A percentile compares a stretch with the other conserved stretches of the same genome.
These are phyloP conservation scores for Stygiomarasmius scandens DNA, from an alignment of 1,284 basidiomycete genomes.

Conservation along the genomic window DNA sequence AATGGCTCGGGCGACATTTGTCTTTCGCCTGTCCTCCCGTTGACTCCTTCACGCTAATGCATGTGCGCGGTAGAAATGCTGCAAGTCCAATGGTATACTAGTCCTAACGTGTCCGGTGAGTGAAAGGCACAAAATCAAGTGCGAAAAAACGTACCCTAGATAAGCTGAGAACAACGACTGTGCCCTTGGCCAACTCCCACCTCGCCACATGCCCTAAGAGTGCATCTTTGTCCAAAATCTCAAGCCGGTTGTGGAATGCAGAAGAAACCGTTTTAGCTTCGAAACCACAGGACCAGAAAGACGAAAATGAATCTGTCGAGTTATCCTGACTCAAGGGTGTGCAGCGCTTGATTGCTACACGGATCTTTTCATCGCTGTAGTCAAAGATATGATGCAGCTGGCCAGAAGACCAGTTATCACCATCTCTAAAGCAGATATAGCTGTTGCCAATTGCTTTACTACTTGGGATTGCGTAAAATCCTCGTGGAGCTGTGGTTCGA, in stretches of 20 bases:
- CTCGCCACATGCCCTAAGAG: not conserved
- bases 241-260: not conserved
- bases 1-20: too few species aligned
- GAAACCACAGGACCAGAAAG: conserved; percentile 3
- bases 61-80: too few species aligned
- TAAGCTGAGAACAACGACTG: conserved; percentile 1
- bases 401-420: not conserved
- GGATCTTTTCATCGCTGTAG: not conserved
- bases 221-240: not conserved
- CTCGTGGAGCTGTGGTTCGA: not conserved
- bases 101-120: not conserved
- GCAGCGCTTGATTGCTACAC: not conserved
- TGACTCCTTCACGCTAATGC: too few species aligned
- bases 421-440: not conserved
- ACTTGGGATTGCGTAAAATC: conserved; percentile 1
- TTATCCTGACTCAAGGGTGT: not conserved
- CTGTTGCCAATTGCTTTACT: not conserved
- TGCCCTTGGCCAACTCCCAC: not conserved
- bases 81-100: too few species aligned
- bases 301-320: not conserved
- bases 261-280: conserved; percentile 5
- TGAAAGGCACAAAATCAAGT: not conserved
- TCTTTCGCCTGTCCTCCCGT: too few species aligned
- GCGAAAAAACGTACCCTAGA: not conserved
- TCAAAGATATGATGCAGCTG: conserved; percentile 8